A percentile compares a stretch with the other conserved stretches of the same genome.
These are phyloP conservation scores for Bjerkandera adusta DNA, from an alignment of 1,284 basidiomycete genomes.

Conservation along the genomic window DNA sequence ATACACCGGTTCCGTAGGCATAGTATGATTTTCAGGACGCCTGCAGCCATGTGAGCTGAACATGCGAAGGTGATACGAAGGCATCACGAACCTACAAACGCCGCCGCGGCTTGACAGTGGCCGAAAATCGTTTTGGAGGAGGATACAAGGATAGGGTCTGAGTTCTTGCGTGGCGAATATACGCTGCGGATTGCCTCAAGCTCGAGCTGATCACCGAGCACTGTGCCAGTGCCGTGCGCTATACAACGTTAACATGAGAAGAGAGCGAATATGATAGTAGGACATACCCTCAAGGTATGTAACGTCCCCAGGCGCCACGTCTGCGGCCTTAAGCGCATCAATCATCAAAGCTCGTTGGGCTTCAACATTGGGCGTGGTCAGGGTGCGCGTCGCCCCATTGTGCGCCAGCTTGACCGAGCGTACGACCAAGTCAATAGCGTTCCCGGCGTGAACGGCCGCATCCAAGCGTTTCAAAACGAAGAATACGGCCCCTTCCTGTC, in stretches of 20 bases:
- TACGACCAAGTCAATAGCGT: constrained; percentile 9
- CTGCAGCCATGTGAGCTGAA: constrained; percentile 3
- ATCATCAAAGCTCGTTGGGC: constrained; percentile 5
- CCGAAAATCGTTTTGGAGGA: constrained; percentile 19
- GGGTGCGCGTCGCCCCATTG: constrained; percentile 14
- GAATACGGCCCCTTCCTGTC: constrained; percentile 4
- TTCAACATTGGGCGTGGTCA: constrained; percentile 12
- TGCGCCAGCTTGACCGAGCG: constrained; percentile 11
- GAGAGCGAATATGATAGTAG: no score
- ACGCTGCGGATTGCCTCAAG: constrained; percentile 15
- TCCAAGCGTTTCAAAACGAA: constrained; percentile 8
- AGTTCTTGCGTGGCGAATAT: background rate
- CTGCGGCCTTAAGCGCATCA: background rate
- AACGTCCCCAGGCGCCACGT: background rate
- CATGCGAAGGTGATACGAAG: background rate
- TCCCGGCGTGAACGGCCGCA: background rate
- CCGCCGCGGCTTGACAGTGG: constrained; percentile 17
- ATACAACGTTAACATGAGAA: background rate
- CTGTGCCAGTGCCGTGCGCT: constrained; percentile 19
- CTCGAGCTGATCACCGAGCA: constrained; percentile 16
- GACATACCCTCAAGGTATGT: background rate
- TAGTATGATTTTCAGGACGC: constrained; percentile 14
- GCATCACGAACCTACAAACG: constrained; percentile 15
- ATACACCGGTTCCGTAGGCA: constrained; percentile 12
- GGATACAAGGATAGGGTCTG: constrained; percentile 12